Evolutionary conservation across 1,139 yeast genomes (phyloP), one percentile per base, ranked within the genome.

Genomic region (Tardiomyces depauwii): DNA sequence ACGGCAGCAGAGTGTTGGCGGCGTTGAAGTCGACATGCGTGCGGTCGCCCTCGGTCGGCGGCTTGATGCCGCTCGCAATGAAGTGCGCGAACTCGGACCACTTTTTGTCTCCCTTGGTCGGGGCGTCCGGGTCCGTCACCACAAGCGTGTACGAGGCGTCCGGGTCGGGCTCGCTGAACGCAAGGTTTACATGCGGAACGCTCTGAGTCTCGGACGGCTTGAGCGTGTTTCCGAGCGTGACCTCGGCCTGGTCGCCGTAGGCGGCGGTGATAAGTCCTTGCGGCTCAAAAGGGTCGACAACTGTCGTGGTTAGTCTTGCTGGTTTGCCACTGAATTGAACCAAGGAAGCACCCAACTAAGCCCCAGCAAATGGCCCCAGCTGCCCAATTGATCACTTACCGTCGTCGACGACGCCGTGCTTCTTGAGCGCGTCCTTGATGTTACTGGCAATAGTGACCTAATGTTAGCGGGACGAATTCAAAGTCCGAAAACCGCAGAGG

Each of bases 51-150:
- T 57, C 55, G n/a, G 57, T 41, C 18, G 52, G 44, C 55, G 79
- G 69, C 49, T 71, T 66, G 61, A 88, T 74, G 53, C 84, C 87
- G 6, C 83, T 67, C 32, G 76, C 74, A 39, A 88, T 68, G 73
- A 78, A 86, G 66, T 88, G 96, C 47, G 83, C 80, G 63, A 72
- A 87, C 64, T 88, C 95, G 10, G 93, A 81, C 94, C 94, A 87
- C 60, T 80, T 84, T 57, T 82, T 78, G 61, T 88, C 96, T 1
- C 74, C 71, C 53, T 78, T 74, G 2, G 89, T 77, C 16, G 96
- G 96, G 9, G 96, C 96, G 68, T 88, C 96, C 1, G 96, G 96
- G 62, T 88, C 96, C 2, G 96, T 88, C 55, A 88, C 57, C 2
- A 84, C 84, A 53, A 88, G 67, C 2, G 91, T 79, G 65, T 82